phyloP scores from a whole-genome alignment of 768 basidiomycete species.

The Lactarius vividus region DNA sequence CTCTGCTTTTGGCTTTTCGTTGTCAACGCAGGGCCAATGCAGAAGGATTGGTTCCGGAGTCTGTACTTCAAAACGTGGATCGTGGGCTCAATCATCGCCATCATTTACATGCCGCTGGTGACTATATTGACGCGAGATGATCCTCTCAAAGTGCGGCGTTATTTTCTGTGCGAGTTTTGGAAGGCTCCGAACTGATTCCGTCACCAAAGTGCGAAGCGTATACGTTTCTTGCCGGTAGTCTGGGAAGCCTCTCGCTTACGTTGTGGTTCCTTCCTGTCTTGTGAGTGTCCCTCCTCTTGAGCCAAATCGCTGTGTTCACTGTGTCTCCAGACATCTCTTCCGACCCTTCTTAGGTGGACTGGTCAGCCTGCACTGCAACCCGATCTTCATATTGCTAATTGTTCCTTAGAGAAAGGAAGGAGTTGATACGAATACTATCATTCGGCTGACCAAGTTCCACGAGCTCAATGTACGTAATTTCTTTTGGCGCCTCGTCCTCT shows the following conservation, averaged over 20 bases:
- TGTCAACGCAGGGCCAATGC: constrained; percentile 56
- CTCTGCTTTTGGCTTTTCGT: constrained; percentile 89
- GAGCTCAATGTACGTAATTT: constrained; percentile 67
- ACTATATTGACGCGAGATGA: constrained; percentile 61
- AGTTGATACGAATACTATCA: constrained; percentile 62
- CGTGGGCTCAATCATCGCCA: constrained; percentile 56
- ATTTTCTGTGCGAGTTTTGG: not conserved
- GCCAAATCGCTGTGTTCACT: constrained; percentile 8
- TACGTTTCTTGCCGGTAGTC: constrained; percentile 64
- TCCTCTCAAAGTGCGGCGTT: constrained; percentile 49
- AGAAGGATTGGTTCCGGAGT: constrained; percentile 71
- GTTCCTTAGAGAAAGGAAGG: constrained; percentile 51
- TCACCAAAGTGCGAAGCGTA: constrained; percentile 61
- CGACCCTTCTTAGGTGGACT: constrained; percentile 59
- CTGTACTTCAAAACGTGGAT: constrained; percentile 74
- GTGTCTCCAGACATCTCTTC: constrained; percentile 53
- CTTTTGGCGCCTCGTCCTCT: not conserved
- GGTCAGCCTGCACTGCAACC: constrained; percentile 39
- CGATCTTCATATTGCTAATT: not conserved
- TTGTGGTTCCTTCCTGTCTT: constrained; percentile 74
- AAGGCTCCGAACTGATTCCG: not conserved
- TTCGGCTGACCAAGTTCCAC: constrained; percentile 75
- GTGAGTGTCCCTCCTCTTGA: constrained; percentile 35
- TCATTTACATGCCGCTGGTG: constrained; percentile 68
- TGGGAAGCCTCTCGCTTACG: constrained; percentile 68